Evolutionary conservation across 176 grass and related monocot genomes (phyloP), one percentile per base, ranked within the genome.

Genomic region (Leersia perrieri): DNA sequence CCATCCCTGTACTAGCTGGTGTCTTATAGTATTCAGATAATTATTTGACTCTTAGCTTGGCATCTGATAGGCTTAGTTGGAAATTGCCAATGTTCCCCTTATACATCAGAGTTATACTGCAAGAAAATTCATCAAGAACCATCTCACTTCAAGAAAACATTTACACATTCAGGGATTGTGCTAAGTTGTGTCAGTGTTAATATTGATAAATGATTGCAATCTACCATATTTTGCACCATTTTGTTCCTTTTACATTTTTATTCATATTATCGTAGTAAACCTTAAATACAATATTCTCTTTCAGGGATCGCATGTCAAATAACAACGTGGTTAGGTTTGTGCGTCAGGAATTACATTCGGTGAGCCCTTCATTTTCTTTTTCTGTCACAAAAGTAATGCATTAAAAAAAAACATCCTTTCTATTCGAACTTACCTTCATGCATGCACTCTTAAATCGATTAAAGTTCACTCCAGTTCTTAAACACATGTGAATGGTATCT

Each of bases 111-210:
- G 12, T n/a, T n/a, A n/a, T 44, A 53, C 49, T 53, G 18, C 49
- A 53, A 51, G 47, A 51, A 5, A 14, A 51, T 51, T 44, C 25
- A 39, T 42, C 27, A 29, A 51, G 35, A 77, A 15, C 31, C 60
- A 72, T 79, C 31, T 29, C 32, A 60, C 58, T 41, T 64, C 40
- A 63, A n/a, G 53, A 65, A 65, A 79, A 53, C 68, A 63, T 66
- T 35, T 79, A 72, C 73, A n/a, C 18, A 71, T 15, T 13, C 68
- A 60, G 45, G 45, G 68, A 32, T 31, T 55, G 23, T 66, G 2
- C 70, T 53, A 79, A 31, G 33, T 40, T 60, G 33, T 40, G 49
- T 20, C 9, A 70, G 28, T 70, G 53, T 1, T 71, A 71, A 78
- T 49, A 51, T n/a, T 79, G 39, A 27, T 66, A 65, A 32, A 23